These are phyloP conservation scores for Ramalina intermedia DNA, from an alignment of 495 filamentous ascomycete species.

Conservation along the genomic window DNA sequence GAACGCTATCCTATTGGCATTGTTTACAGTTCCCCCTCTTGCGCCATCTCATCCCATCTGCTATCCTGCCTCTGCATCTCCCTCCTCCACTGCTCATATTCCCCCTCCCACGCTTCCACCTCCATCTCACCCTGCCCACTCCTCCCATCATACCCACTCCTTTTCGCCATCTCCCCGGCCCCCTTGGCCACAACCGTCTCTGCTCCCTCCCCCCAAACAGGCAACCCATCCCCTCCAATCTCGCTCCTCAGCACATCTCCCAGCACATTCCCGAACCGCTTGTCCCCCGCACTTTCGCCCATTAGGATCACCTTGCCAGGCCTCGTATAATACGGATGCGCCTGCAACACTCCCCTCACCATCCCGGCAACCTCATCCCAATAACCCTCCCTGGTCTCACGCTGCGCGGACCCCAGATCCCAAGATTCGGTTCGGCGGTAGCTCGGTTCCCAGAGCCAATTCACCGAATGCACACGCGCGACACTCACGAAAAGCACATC, in stretches of 20 bases:
- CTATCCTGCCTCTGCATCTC: too few relatives aligned
- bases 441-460: constrained; percentile 1
- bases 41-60: too few relatives aligned
- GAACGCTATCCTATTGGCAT: too few relatives aligned
- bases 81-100: too few relatives aligned
- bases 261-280: neutral
- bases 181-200: constrained; percentile 4
- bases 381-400: neutral
- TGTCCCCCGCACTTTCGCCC: constrained; percentile 1
- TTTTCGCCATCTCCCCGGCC: constrained; percentile 6
- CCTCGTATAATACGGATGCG: neutral
- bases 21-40: too few relatives aligned
- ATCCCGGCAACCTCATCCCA: constrained; percentile 2
- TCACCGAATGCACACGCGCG: neutral
- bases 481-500: neutral
- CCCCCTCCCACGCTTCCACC: too few relatives aligned
- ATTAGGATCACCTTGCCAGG: constrained; percentile 8
- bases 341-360: neutral
- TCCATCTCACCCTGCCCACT: too few relatives aligned
- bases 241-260: neutral
- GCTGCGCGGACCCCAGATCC: neutral
- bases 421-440: neutral
- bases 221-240: neutral
- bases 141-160: neutral
- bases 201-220: neutral